Percentiles rank a stretch among this genome's conserved stretches.
Evolutionary conservation across 805 yeast species (phyloP).

Genomic region (Kodamaea restingae): DNA sequence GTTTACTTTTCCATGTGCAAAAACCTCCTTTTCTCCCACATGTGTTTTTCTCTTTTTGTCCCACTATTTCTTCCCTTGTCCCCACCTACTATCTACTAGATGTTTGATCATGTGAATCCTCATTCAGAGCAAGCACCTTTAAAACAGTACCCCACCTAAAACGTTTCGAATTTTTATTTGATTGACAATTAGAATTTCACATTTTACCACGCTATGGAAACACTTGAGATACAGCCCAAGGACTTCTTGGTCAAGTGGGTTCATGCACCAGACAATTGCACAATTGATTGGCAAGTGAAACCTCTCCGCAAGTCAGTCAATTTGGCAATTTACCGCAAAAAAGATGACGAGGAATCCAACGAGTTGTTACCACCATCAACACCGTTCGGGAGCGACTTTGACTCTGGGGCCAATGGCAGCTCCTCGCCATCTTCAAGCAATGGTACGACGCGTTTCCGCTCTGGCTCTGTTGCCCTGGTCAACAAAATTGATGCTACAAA

Average conservation of each 20-base stretch:
- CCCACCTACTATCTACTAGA: too few relatives aligned
- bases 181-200: not conserved
- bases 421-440: constrained; percentile 18
- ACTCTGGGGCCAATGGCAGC: constrained; percentile 22
- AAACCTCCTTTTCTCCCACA: too few relatives aligned
- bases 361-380: constrained; percentile 8
- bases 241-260: constrained; percentile 92
- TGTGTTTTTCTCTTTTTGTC: too few relatives aligned
- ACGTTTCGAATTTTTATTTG: not conserved
- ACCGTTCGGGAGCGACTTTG: constrained; percentile 16
- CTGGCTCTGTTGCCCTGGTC: constrained; percentile 32
- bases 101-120: too few relatives aligned
- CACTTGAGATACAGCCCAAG: constrained; percentile 84
- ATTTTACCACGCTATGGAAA: constrained; percentile 55
- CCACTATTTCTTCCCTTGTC: too few relatives aligned
- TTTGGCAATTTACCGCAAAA: constrained; percentile 36
- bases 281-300: constrained; percentile 73
- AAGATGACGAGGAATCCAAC: constrained; percentile 16
- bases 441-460: constrained; percentile 15
- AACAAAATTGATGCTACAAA: constrained; percentile 31
- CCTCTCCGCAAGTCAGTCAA: constrained; percentile 54
- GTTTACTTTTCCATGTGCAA: too few relatives aligned
- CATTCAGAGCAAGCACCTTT: too few relatives aligned
- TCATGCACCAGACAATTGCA: constrained; percentile 61
- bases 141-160: too few relatives aligned